Base-by-base conservation (phyloP, 495 filamentous ascomycete species). In the Pyrenula aspistea region DNA sequence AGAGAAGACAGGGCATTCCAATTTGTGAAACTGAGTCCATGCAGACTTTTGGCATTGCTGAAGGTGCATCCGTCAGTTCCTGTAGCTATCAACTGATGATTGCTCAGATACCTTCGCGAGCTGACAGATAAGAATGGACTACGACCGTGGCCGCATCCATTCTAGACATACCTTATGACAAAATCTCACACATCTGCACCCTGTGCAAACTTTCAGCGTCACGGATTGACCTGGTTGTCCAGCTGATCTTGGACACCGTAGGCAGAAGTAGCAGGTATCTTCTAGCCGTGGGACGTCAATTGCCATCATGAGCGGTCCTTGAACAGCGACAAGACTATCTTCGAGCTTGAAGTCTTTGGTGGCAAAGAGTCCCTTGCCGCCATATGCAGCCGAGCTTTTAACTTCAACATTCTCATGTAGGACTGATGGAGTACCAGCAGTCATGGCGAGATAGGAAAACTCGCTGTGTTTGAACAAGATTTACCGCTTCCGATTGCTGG, bases 121-220 rank as follows among this genome's bases (percentile, higher is more conserved):
- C n/a, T n/a, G n/a, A n/a, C n/a, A n/a, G n/a, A n/a, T n/a, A n/a
- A n/a, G n/a, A n/a, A n/a, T n/a, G n/a, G n/a, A n/a, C n/a, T n/a
- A n/a, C n/a, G n/a, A n/a, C n/a, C n/a, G 21, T 22, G 20, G 12
- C 2, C 10, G 24, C 57, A 36, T 42, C 2, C n/a, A 10, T 8
- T 22, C 20, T 54, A 31, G 48, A 69, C 73, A 53, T 60, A 86
- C 83, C 74, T 80, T 81, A 52, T 77, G 75, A 65, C 86, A 90
- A 65, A 87, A 90, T 56, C 74, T 78, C 0, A 83, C 77, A 12
- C 77, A 68, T 53, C 72, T 77, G 67, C 86, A 90, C 0, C 78
- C 80, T 0, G 73, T 73, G 66, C 86, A 90, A 24, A 71, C 73
- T 59, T 75, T 79, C 23, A 85, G 55, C 8, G 15, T 25, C 1